Conservation (phyloP, 176 grass and related monocot genomes). For the Rhynchospora breviuscula region DNA sequence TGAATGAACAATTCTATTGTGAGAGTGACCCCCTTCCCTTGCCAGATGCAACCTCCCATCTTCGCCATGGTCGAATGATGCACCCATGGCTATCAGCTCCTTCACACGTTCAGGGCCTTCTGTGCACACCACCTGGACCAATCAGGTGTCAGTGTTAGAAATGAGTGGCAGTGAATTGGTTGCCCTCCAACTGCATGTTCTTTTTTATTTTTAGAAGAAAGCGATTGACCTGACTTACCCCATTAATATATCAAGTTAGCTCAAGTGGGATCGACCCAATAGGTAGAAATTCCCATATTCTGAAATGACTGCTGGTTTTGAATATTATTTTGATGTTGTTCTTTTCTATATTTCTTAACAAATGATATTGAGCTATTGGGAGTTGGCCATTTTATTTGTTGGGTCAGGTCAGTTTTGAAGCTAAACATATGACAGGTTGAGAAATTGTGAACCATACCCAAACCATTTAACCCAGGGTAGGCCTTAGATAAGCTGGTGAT, state of each 20-base stretch:
- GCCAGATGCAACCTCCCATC: conserved; percentile 90
- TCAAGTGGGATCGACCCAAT: not conserved
- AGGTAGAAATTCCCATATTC: not conserved
- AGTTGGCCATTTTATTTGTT: not conserved
- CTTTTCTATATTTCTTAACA: not conserved
- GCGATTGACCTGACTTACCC: not conserved
- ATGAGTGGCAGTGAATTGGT: not conserved
- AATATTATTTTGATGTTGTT: not conserved
- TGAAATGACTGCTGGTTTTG: not conserved
- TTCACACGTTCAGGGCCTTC: conserved; percentile 93
- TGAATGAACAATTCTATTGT: conserved; percentile 95
- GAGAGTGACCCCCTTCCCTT: conserved; percentile 94
- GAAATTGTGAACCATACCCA: not conserved
- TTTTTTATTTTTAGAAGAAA: not conserved
- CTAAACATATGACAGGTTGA: not conserved
- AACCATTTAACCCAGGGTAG: not conserved
- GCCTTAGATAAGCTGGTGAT: not conserved
- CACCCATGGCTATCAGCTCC: conserved; percentile 90
- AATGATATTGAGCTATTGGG: not conserved
- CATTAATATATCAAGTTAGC: not conserved
- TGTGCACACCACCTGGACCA: conserved; percentile 76
- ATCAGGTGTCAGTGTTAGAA: not conserved
- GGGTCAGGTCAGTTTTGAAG: not conserved
- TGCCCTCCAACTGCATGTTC: not conserved
- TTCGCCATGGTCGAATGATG: conserved; percentile 90